Evolutionary conservation across 495 filamentous ascomycete species (phyloP).

Genomic region (Xanthoparmelia taractica): DNA sequence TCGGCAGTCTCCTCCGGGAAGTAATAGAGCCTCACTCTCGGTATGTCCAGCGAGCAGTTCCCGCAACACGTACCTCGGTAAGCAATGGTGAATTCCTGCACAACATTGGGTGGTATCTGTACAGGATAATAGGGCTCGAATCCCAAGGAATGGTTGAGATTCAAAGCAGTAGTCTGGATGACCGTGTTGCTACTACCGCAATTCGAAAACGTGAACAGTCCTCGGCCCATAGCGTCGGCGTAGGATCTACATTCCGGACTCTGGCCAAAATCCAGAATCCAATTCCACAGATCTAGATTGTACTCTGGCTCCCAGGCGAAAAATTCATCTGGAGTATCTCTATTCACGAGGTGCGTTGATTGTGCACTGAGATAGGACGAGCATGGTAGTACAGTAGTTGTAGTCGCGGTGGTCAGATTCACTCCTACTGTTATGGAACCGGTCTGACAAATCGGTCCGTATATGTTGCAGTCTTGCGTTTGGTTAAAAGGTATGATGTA

Average conservation of each 20-base stretch:
- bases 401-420: background rate
- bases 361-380: conserved; percentile 15
- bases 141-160: too few species aligned
- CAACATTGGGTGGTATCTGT: background rate
- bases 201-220: background rate
- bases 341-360: background rate
- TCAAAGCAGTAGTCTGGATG: background rate
- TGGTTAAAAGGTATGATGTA: conserved; percentile 7
- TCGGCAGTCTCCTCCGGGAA: conserved; percentile 5
- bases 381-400: conserved; percentile 15
- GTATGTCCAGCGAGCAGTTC: background rate
- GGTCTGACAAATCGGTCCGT: conserved; percentile 5
- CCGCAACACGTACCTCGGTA: conserved; percentile 3
- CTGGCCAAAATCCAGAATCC: conserved; percentile 7
- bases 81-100: background rate
- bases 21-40: conserved; percentile 10
- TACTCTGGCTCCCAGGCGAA: too few species aligned
- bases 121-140: too few species aligned
- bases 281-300: background rate
- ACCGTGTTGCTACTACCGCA: background rate
- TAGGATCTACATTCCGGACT: conserved; percentile 10
- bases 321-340: background rate
- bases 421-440: conserved; percentile 13
- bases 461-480: conserved; percentile 7
- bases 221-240: background rate